These are phyloP conservation scores for Aquilaria sinensis DNA, from an alignment of 345 rosid genomes.

Conservation along the genomic window DNA sequence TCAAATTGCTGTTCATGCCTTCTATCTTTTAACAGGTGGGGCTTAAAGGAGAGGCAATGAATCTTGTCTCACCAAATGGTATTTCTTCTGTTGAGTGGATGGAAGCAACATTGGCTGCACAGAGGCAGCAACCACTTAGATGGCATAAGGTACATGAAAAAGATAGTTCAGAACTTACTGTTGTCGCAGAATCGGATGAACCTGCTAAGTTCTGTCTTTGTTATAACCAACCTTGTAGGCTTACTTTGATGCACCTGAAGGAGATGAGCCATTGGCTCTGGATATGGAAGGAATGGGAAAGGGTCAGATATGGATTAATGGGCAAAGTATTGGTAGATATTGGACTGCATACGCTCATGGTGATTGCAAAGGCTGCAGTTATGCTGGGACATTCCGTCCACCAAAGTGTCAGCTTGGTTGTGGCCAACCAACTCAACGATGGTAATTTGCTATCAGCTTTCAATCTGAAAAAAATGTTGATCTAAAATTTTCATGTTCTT, in stretches of 20 bases:
- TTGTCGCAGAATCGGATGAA: neutral
- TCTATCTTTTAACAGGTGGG: slow-evolving; percentile 51
- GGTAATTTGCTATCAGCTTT: slow-evolving; percentile 20
- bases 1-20: slow-evolving; percentile 2
- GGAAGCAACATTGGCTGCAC: slow-evolving; percentile 44
- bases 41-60: slow-evolving; percentile 85
- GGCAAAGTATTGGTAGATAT: slow-evolving; percentile 87
- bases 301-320: slow-evolving; percentile 90
- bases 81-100: slow-evolving; percentile 64
- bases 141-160: slow-evolving; percentile 69
- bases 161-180: neutral
- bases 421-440: slow-evolving; percentile 83
- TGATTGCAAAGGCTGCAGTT: slow-evolving; percentile 64
- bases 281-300: slow-evolving; percentile 95
- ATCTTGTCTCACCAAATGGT: slow-evolving; percentile 54
- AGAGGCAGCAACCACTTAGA: slow-evolving; percentile 65
- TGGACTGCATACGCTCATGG: slow-evolving; percentile 81
- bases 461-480: neutral
- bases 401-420: slow-evolving; percentile 76
- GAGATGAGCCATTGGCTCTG: slow-evolving; percentile 78
- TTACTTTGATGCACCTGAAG: slow-evolving; percentile 77
- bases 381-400: slow-evolving; percentile 64
- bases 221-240: slow-evolving; percentile 28
- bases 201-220: too few species aligned
- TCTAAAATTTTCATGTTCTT: neutral